These are phyloP conservation scores for Colletotrichum sidae DNA, from an alignment of 2,329 filamentous ascomycete species.

Conservation along the genomic window DNA sequence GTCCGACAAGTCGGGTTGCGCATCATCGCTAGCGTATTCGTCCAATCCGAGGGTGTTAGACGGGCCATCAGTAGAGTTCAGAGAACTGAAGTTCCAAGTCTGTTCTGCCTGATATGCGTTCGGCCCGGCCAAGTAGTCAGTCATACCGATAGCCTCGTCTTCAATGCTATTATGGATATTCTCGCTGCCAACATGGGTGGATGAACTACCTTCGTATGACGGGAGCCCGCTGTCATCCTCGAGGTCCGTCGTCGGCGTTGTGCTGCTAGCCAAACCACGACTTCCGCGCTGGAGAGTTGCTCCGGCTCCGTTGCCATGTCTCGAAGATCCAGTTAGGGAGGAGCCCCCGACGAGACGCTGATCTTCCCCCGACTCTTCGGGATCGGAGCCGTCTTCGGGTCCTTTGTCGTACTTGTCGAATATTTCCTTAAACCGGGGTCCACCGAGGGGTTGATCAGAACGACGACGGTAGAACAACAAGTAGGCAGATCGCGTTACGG, in stretches of 20 bases:
- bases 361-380: conserved; percentile 78
- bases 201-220: conserved; percentile 44
- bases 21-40: conserved; percentile 57
- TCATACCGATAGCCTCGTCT: conserved; percentile 59
- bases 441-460: conserved; percentile 81
- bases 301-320: conserved; percentile 83
- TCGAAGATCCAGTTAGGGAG: conserved; percentile 92
- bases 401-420: conserved; percentile 70
- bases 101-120: conserved; percentile 48
- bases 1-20: conserved; percentile 54
- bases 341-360: conserved; percentile 85
- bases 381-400: conserved; percentile 46
- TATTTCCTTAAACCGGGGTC: conserved; percentile 78
- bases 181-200: conserved; percentile 38
- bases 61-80: conserved; percentile 46
- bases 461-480: conserved; percentile 95
- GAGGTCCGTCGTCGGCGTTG: conserved; percentile 43
- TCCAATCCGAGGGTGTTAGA: conserved; percentile 46
- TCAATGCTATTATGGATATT: conserved; percentile 58
- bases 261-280: conserved; percentile 66
- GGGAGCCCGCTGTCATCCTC: conserved; percentile 47
- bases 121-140: conserved; percentile 47
- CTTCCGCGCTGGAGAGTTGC: conserved; percentile 75
- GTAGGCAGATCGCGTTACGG: conserved; percentile 85
- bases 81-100: conserved; percentile 60